These are phyloP conservation scores for Diaporthe aspalathi DNA, from an alignment of 2,329 filamentous ascomycete species.

Conservation along the genomic window DNA sequence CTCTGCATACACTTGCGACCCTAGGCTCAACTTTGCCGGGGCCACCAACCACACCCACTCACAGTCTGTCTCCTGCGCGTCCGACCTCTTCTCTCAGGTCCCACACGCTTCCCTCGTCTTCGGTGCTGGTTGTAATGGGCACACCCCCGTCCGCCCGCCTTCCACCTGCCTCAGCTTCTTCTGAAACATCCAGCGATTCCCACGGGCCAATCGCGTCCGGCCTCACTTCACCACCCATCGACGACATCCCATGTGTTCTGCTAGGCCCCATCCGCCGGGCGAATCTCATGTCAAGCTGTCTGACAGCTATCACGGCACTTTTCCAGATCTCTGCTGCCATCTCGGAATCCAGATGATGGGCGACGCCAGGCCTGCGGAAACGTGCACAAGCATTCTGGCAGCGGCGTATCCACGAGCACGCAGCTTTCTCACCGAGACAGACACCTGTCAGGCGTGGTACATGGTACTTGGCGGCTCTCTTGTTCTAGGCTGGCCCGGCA, in stretches of 20 bases:
- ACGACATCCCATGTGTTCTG: conserved; percentile 30
- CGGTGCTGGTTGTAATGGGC: neutral
- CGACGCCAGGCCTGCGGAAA: conserved; percentile 7
- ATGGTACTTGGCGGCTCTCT: conserved; percentile 5
- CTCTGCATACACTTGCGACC: conserved; percentile 12
- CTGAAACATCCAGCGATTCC: conserved; percentile 38
- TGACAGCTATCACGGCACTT: conserved; percentile 20
- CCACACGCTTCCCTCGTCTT: neutral
- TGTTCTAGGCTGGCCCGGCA: conserved; percentile 24
- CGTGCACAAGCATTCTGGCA: conserved; percentile 10
- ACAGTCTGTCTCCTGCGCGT: conserved; percentile 11
- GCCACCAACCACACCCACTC: conserved; percentile 21
- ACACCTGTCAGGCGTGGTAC: conserved; percentile 8
- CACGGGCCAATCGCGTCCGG: conserved; percentile 29
- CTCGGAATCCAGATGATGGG: conserved; percentile 29
- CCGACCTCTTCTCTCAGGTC: conserved; percentile 25
- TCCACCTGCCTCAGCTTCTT: conserved; percentile 37
- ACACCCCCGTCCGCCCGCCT: conserved; percentile 9
- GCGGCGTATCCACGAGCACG: neutral
- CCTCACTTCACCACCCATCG: conserved; percentile 12
- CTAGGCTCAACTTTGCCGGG: conserved; percentile 20
- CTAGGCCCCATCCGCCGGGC: conserved; percentile 21
- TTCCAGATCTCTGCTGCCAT: conserved; percentile 24
- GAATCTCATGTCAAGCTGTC: conserved; percentile 17
- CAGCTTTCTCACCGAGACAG: neutral